Percentiles rank a stretch among this genome's conserved stretches.
Evolutionary conservation across 306 rosid genomes (phyloP).

Genomic region (Castanea crenata): DNA sequence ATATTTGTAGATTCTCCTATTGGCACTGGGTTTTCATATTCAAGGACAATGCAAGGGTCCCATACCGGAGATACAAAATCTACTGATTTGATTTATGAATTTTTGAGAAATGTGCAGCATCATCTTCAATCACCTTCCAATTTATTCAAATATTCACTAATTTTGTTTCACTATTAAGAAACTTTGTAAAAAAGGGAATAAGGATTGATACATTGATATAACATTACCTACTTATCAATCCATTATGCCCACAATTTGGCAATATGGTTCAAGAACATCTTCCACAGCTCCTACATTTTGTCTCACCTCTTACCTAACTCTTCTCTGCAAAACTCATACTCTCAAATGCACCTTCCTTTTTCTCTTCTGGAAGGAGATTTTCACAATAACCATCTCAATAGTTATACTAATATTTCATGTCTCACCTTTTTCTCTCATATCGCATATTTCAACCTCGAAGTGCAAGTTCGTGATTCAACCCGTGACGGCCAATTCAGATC

Average conservation of each 20-base stretch:
- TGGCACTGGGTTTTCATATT: slow-evolving; percentile 34
- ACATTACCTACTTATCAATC: too few species aligned
- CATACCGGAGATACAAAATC: not conserved
- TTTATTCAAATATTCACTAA: not conserved
- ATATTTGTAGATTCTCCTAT: slow-evolving; percentile 33
- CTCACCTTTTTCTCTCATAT: too few species aligned
- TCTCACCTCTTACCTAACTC: slow-evolving; percentile 56
- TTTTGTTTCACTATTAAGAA: not conserved
- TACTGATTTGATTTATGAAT: slow-evolving; percentile 1
- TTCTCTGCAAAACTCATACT: not conserved
- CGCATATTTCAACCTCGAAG: too few species aligned
- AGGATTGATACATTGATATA: not conserved
- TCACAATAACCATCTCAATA: too few species aligned
- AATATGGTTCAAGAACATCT: slow-evolving; percentile 31
- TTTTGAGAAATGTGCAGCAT: slow-evolving; percentile 22
- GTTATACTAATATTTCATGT: too few species aligned
- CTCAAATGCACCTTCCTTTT: slow-evolving; percentile 3
- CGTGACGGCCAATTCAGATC: too few species aligned
- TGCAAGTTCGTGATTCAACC: too few species aligned
- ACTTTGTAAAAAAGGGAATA: not conserved
- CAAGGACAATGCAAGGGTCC: slow-evolving; percentile 10
- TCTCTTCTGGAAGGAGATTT: not conserved
- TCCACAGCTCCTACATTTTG: slow-evolving; percentile 45
- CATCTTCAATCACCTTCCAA: not conserved
- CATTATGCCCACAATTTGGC: too few species aligned